These are phyloP conservation scores for Pseudisothecium myosuroides DNA, from an alignment of 225 moss, liverwort and hornwort species.

Conservation along the genomic window DNA sequence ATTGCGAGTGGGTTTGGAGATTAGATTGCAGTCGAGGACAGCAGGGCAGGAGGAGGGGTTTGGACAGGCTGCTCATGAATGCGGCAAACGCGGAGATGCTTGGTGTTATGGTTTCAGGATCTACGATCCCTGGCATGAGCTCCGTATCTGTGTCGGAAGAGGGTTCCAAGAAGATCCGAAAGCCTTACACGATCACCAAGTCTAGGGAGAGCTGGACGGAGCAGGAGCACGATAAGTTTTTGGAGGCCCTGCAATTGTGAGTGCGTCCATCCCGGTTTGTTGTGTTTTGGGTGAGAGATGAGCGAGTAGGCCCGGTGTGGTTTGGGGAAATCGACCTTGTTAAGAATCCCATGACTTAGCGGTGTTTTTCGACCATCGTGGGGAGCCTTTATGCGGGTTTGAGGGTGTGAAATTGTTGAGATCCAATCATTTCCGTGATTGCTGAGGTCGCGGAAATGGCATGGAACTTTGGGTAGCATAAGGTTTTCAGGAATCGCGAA, in stretches of 20 bases:
- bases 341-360: too few species aligned
- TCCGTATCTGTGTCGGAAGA: constrained; percentile 60
- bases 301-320: neutral
- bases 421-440: neutral
- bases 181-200: constrained; percentile 98
- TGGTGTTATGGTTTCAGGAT: constrained; percentile 40
- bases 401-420: neutral
- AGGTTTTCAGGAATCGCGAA: neutral
- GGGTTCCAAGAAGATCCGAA: constrained; percentile 86
- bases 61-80: constrained; percentile 20
- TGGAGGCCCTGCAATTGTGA: constrained; percentile 89
- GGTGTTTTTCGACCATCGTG: neutral
- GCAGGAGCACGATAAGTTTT: constrained; percentile 99
- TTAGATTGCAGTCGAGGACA: neutral
- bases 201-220: constrained; percentile 99
- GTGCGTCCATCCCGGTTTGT: neutral
- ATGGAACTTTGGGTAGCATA: neutral
- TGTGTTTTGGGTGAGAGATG: neutral
- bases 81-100: constrained; percentile 42
- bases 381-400: neutral
- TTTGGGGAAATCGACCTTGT: neutral
- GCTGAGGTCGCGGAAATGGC: too few species aligned
- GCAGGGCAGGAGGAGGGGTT: neutral
- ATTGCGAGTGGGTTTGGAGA: neutral
- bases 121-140: constrained; percentile 39